Conservation (phyloP, 2,329 filamentous ascomycete species). For the Pseudonectria buxi region DNA sequence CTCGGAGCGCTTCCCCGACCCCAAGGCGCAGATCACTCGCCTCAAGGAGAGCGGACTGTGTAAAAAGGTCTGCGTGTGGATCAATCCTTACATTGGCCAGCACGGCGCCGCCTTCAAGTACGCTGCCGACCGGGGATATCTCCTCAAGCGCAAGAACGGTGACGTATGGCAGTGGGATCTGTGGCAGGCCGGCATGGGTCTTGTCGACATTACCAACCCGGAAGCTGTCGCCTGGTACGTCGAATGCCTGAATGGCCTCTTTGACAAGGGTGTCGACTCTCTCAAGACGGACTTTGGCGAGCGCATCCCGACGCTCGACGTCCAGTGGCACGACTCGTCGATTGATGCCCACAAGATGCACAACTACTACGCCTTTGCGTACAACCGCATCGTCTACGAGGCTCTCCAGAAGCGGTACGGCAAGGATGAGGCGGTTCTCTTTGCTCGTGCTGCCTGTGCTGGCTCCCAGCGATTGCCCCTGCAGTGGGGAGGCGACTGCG, state of each 20-base stretch:
- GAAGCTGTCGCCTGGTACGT: constrained; percentile 60
- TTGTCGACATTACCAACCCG: constrained; percentile 70
- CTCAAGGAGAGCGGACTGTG: constrained; percentile 56
- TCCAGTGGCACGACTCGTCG: constrained; percentile 55
- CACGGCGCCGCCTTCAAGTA: constrained; percentile 59
- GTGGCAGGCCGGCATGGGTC: constrained; percentile 71
- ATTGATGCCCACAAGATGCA: constrained; percentile 62
- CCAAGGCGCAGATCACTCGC: constrained; percentile 54
- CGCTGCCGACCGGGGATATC: constrained; percentile 59
- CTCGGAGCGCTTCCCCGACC: constrained; percentile 60
- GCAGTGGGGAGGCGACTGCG: constrained; percentile 69
- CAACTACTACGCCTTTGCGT: constrained; percentile 69
- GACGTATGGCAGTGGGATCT: constrained; percentile 71
- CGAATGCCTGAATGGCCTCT: constrained; percentile 53
- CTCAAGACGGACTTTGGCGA: constrained; percentile 76
- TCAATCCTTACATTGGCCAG: constrained; percentile 68
- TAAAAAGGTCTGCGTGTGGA: constrained; percentile 67
- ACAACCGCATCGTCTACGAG: constrained; percentile 65
- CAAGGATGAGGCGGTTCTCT: constrained; percentile 52
- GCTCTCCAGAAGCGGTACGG: constrained; percentile 50
- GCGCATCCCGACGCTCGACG: constrained; percentile 58
- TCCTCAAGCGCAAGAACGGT: constrained; percentile 62
- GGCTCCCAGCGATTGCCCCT: constrained; percentile 65
- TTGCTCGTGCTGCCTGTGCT: constrained; percentile 60
- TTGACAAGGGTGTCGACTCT: constrained; percentile 62